A percentile compares a stretch with the other conserved stretches of the same genome.
Evolutionary conservation across 139 green algal genomes (phyloP).

Genomic region (Micractinium sp.): DNA sequence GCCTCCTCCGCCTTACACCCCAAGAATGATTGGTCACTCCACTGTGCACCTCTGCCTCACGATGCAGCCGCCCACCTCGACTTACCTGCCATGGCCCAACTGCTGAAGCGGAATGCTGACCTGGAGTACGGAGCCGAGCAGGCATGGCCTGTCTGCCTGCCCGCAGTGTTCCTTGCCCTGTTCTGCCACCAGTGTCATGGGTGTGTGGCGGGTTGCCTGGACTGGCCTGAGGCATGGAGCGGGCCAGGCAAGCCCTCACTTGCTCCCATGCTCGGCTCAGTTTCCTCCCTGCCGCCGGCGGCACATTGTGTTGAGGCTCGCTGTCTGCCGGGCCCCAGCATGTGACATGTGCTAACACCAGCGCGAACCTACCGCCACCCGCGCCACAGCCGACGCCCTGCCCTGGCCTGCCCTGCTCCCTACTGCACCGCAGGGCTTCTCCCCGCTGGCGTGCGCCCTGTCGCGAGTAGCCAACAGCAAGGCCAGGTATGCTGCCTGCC

Average conservation of each 20-base stretch:
- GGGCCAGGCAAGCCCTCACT: neutral
- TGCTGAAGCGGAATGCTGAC: neutral
- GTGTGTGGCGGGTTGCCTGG: neutral
- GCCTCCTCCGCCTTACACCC: too few species aligned
- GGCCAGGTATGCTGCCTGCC: neutral
- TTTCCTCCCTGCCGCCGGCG: neutral
- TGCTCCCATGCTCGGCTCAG: too few species aligned
- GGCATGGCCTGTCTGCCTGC: neutral
- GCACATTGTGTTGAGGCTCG: too few species aligned
- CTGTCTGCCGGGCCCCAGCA: too few species aligned
- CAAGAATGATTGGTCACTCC: too few species aligned
- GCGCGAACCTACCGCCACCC: too few species aligned
- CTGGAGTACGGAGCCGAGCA: neutral
- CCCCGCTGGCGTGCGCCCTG: neutral
- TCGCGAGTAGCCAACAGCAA: neutral
- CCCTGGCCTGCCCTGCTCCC: neutral
- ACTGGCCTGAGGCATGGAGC: too few species aligned
- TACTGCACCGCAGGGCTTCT: neutral
- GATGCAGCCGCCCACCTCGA: neutral
- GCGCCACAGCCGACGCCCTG: neutral
- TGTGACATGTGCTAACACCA: too few species aligned
- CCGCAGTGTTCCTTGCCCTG: too few species aligned
- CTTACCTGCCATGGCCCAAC: neutral
- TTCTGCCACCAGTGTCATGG: neutral
- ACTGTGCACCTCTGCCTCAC: neutral